These are phyloP conservation scores for Russula olivacea DNA, from an alignment of 768 basidiomycete genomes.

Conservation along the genomic window DNA sequence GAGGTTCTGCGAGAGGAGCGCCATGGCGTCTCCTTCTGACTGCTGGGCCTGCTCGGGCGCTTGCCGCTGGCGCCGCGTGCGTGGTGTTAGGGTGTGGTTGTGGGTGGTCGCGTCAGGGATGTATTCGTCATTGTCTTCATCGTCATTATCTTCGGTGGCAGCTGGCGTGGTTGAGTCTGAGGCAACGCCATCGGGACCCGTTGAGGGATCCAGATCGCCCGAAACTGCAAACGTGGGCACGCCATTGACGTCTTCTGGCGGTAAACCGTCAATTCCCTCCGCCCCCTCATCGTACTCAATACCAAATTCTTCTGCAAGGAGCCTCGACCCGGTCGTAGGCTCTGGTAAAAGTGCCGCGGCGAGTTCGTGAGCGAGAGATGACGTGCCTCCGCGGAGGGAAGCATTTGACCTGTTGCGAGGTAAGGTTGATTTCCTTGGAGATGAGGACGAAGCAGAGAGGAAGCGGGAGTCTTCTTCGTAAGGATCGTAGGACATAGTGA, in stretches of 20 bases:
- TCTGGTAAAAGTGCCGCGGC: constrained; percentile 86
- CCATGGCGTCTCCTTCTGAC: constrained; percentile 56
- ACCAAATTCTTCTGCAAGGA: constrained; percentile 83
- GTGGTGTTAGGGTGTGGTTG: constrained; percentile 32
- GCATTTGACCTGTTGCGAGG: constrained; percentile 42
- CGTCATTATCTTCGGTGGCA: constrained; percentile 30
- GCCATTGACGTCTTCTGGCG: constrained; percentile 21
- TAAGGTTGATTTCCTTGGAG: constrained; percentile 31
- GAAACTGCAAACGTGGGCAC: constrained; percentile 33
- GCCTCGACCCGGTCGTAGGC: constrained; percentile 67
- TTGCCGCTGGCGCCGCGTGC: constrained; percentile 23
- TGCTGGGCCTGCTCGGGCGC: constrained; percentile 31
- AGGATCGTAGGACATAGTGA: constrained; percentile 19
- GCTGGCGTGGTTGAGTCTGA: constrained; percentile 11
- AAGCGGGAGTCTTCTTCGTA: constrained; percentile 28
- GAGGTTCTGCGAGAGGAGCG: constrained; percentile 64
- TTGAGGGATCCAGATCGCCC: constrained; percentile 29
- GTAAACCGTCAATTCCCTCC: constrained; percentile 60
- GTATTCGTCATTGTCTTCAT: constrained; percentile 15
- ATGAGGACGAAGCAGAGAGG: constrained; percentile 27
- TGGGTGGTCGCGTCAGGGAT: constrained; percentile 41
- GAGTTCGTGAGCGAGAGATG: constrained; percentile 79
- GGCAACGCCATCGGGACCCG: constrained; percentile 1
- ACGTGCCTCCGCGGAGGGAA: constrained; percentile 43
- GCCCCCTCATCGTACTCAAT: constrained; percentile 86